phyloP scores from a whole-genome alignment of 345 rosid genomes.

The Salix arbutifolia region DNA sequence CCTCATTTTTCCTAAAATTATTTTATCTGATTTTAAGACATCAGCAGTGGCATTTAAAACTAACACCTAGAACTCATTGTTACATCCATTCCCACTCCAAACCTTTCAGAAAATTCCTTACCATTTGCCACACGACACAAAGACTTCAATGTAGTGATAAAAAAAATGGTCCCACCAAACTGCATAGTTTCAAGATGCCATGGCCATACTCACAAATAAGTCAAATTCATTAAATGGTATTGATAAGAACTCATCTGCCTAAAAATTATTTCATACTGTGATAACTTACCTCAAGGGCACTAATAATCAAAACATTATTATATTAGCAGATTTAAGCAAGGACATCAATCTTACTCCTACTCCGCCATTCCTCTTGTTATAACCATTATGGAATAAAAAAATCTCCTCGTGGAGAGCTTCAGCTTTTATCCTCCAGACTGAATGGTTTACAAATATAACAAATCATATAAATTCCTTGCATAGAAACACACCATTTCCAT shows the following conservation, averaged over 20 bases:
- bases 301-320: conserved; percentile 3
- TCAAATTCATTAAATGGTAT: conserved; percentile 5
- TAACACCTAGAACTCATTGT: not conserved
- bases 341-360: not conserved
- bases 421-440: not conserved
- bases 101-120: too few relatives aligned
- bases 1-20: not conserved
- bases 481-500: not conserved
- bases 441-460: not conserved
- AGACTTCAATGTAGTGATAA: conserved; percentile 1
- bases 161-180: conserved; percentile 6
- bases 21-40: not conserved
- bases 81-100: not conserved
- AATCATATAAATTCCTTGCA: not conserved
- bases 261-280: not conserved
- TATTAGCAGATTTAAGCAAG: not conserved
- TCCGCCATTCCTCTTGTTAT: not conserved
- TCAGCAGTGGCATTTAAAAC: not conserved
- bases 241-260: not conserved
- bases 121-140: conserved; percentile 2
- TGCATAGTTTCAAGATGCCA: conserved; percentile 5
- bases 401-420: not conserved
- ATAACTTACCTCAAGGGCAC: too few relatives aligned
- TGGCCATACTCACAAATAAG: not conserved
- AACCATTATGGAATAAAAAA: too few relatives aligned